phyloP scores from a whole-genome alignment of 139 green algal species.

The Volvox africanus region DNA sequence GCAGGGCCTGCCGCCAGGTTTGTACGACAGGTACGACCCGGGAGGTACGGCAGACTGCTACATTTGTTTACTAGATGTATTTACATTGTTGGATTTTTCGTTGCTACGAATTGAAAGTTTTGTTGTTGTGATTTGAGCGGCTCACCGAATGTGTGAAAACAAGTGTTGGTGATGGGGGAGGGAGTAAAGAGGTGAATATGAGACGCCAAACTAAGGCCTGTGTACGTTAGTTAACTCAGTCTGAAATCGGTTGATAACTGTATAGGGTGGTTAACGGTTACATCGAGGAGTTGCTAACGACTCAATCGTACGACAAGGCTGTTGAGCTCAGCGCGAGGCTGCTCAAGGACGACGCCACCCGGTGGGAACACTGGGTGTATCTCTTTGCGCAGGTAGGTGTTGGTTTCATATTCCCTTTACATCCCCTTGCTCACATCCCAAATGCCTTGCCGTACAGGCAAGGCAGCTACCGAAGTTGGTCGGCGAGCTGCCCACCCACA shows the following conservation, averaged over 20 bases:
- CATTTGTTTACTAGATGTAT: too few species aligned
- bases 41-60: background rate
- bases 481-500: slow-evolving; percentile 79
- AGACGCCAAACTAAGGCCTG: too few species aligned
- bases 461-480: slow-evolving; percentile 84
- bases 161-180: too few species aligned
- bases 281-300: slow-evolving; percentile 58
- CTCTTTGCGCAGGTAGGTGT: slow-evolving; percentile 71
- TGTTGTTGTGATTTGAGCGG: too few species aligned
- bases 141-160: too few species aligned
- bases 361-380: slow-evolving; percentile 69
- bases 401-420: too few species aligned
- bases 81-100: too few species aligned
- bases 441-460: slow-evolving; percentile 38
- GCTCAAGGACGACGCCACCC: slow-evolving; percentile 54
- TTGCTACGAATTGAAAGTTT: too few species aligned
- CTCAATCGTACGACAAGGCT: slow-evolving; percentile 48
- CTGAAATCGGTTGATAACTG: background rate
- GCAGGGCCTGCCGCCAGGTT: slow-evolving; percentile 47
- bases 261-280: slow-evolving; percentile 47
- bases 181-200: too few species aligned
- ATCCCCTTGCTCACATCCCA: too few species aligned
- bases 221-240: too few species aligned
- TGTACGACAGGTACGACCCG: slow-evolving; percentile 53
- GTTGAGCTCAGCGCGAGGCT: slow-evolving; percentile 60